Base-by-base conservation (phyloP, 2,329 filamentous ascomycete genomes). In the Penicillium brasilianum region DNA sequence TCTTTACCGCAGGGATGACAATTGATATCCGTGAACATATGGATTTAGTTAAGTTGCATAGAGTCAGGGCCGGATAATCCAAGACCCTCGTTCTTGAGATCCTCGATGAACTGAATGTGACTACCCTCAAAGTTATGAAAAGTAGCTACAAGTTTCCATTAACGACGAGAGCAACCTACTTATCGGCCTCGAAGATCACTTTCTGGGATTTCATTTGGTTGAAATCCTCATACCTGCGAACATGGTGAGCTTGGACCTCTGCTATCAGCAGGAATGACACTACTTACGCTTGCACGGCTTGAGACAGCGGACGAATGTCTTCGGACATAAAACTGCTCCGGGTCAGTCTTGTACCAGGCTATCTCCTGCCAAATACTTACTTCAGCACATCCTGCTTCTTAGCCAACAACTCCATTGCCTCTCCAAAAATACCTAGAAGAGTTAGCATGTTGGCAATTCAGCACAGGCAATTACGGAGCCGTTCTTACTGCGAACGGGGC, bases 161-260 rank as follows among this genome's bases (percentile, higher is more conserved):
- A n/a, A n/a, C n/a, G n/a, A n/a, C n/a, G n/a, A n/a, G 25, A 28
- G 3, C 3, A 0, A 77, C 22, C 18, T 53, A 66, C 82, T 84
- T 64, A 30, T 59, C 59, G 1, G 72, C 75, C 64, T 82, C 84
- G 69, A 91, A 91, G 11, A 91, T 83, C 10, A 91, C 86, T 79
- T 91, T 91, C 67, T 91, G 88, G 11, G 83, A 84, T n/a, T 37
- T 34, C 84, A 88, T 89, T 65, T 87, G 82, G 71, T 91, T 85
- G 71, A 91, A 91, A 34, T 90, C 80, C 2, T 88, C 83, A 69
- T 91, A 91, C 48, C 87, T 72, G 22, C 2, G 5, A 32, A 14
- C 9, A 18, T 34, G 8, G 16, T 37, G 18, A 41, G 48, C 34
- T 22, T 20, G 14, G 14, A 28, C 18, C 43, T 14, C 20, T 18